A percentile compares a stretch with the other conserved stretches of the same genome.
phyloP scores from a whole-genome alignment of 164 flowering plant genomes.

The Vitis cinerea region DNA sequence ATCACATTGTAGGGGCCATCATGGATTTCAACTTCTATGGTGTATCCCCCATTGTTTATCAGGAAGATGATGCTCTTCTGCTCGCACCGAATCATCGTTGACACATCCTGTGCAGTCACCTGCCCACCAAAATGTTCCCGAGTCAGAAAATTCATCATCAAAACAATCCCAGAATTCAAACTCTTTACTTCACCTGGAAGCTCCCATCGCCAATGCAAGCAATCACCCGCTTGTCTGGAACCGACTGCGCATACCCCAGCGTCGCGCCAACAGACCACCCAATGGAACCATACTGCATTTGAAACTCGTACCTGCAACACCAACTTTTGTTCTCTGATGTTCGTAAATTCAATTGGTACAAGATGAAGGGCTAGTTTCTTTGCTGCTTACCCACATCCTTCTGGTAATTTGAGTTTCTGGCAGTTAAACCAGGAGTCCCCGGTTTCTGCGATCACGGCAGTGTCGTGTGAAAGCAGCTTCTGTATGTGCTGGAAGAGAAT shows the following conservation, averaged over 20 bases:
- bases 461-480: slow-evolving; percentile 35
- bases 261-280: slow-evolving; percentile 59
- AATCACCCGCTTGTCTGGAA: slow-evolving; percentile 37
- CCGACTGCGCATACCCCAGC: slow-evolving; percentile 46
- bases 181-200: slow-evolving; percentile 33
- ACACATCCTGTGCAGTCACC: slow-evolving; percentile 49
- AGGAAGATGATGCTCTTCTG: slow-evolving; percentile 42
- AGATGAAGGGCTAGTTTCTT: neutral
- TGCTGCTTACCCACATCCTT: slow-evolving; percentile 43
- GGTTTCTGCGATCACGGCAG: slow-evolving; percentile 52
- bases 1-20: slow-evolving; percentile 56
- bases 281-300: slow-evolving; percentile 52
- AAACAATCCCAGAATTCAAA: too few species aligned
- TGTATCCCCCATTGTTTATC: slow-evolving; percentile 49
- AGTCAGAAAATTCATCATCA: too few species aligned
- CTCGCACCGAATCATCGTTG: slow-evolving; percentile 35
- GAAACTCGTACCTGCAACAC: slow-evolving; percentile 48
- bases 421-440: slow-evolving; percentile 60
- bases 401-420: slow-evolving; percentile 45
- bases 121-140: neutral
- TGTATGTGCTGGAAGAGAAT: slow-evolving; percentile 47
- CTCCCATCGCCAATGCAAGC: slow-evolving; percentile 64
- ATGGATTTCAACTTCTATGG: slow-evolving; percentile 50
- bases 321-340: slow-evolving; percentile 15
- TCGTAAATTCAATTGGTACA: neutral